Evolutionary conservation across 257 asterid species (phyloP).

Genomic region (Fraxinus pennsylvanica): DNA sequence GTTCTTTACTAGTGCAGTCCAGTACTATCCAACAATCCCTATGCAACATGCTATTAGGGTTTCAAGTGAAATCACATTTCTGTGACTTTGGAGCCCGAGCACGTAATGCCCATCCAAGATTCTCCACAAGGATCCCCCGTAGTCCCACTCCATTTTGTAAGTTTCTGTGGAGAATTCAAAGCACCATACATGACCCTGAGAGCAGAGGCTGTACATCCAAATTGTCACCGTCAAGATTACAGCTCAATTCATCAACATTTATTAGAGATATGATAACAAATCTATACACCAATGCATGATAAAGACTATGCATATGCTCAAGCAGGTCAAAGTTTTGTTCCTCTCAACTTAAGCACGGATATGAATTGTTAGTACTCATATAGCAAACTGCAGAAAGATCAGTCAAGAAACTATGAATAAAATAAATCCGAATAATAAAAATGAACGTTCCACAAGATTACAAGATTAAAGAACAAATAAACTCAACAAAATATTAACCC

Average conservation of each 20-base stretch:
- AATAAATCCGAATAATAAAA: background rate
- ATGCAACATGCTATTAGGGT: background rate
- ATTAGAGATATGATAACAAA: constrained; percentile 2
- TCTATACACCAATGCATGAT: background rate
- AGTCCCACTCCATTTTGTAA: constrained; percentile 64
- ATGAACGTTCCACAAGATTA: constrained; percentile 1
- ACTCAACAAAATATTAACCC: background rate
- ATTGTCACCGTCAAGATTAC: background rate
- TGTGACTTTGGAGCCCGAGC: constrained; percentile 80
- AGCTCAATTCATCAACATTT: background rate
- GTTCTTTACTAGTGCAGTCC: background rate
- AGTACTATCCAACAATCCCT: background rate
- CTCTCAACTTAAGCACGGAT: background rate
- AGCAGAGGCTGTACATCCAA: constrained; percentile 52
- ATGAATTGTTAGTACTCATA: background rate
- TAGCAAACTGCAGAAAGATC: background rate
- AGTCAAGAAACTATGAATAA: background rate
- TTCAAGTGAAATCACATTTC: constrained; percentile 60
- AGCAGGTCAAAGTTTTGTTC: background rate
- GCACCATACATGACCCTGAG: constrained; percentile 54
- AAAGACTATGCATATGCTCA: background rate
- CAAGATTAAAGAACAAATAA: background rate
- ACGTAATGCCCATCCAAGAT: constrained; percentile 78
- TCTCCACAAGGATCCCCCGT: constrained; percentile 90
- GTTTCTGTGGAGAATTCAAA: constrained; percentile 71